phyloP scores from a whole-genome alignment of 2,329 filamentous ascomycete genomes.

The Domatiomyces globalis region DNA sequence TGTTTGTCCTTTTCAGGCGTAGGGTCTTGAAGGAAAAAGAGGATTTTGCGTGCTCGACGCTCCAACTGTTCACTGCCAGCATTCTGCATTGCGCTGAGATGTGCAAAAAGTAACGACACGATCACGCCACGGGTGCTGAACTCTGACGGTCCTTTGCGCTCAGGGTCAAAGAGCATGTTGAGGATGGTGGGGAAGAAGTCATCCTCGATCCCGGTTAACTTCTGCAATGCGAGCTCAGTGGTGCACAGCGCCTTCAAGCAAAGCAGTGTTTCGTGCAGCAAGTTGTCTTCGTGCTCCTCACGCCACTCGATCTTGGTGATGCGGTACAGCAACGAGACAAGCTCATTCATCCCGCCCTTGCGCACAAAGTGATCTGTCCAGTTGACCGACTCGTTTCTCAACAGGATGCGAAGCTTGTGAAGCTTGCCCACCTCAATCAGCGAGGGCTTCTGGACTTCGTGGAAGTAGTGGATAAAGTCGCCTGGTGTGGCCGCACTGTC shows the following conservation, averaged over 20 bases:
- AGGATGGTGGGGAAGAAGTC: slow-evolving; percentile 76
- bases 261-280: slow-evolving; percentile 81
- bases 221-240: slow-evolving; percentile 69
- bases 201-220: slow-evolving; percentile 63
- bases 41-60: slow-evolving; percentile 55
- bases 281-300: slow-evolving; percentile 87
- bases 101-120: slow-evolving; percentile 75
- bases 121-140: slow-evolving; percentile 88
- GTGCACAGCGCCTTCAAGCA: slow-evolving; percentile 92
- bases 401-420: slow-evolving; percentile 76
- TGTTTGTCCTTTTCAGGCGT: slow-evolving; percentile 59
- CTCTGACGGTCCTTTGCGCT: slow-evolving; percentile 93
- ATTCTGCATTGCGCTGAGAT: slow-evolving; percentile 47
- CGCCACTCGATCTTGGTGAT: slow-evolving; percentile 95
- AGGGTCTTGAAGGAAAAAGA: slow-evolving; percentile 68
- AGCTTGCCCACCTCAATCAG: slow-evolving; percentile 84
- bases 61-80: slow-evolving; percentile 49
- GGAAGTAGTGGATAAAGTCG: slow-evolving; percentile 76
- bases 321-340: slow-evolving; percentile 72
- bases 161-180: slow-evolving; percentile 87
- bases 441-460: slow-evolving; percentile 66
- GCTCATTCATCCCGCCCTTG: slow-evolving; percentile 82
- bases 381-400: slow-evolving; percentile 86
- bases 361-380: slow-evolving; percentile 91
- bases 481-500: slow-evolving; percentile 61